Evolutionary conservation across 2,329 filamentous ascomycete genomes (phyloP).

Genomic region (Penicillium occitanis): DNA sequence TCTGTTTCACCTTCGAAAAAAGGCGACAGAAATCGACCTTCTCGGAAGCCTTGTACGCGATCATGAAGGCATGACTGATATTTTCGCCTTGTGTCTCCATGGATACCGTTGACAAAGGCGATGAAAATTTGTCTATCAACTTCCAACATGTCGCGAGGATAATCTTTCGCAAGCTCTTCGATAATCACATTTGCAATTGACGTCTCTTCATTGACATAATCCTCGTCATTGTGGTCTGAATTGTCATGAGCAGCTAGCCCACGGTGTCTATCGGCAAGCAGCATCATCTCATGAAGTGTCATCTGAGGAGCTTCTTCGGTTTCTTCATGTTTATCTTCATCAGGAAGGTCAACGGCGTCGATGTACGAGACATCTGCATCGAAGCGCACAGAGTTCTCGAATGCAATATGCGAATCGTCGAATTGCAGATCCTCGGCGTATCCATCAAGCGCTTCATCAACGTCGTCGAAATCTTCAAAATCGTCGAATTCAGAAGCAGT

Average conservation of each 20-base stretch:
- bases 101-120: conserved; percentile 46
- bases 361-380: conserved; percentile 37
- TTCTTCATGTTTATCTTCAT: conserved; percentile 30
- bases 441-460: conserved; percentile 28
- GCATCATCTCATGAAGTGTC: conserved; percentile 45
- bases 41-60: conserved; percentile 36
- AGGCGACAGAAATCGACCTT: conserved; percentile 33
- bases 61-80: conserved; percentile 37
- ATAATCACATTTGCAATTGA: conserved; percentile 24
- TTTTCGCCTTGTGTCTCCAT: conserved; percentile 34
- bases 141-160: conserved; percentile 39
- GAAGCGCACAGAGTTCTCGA: conserved; percentile 39
- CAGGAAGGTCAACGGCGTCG: conserved; percentile 27
- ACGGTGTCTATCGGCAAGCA: conserved; percentile 29
- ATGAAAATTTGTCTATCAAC: conserved; percentile 41
- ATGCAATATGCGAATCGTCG: conserved; percentile 40
- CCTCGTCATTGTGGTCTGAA: conserved; percentile 19
- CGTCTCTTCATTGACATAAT: conserved; percentile 24
- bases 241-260: not conserved
- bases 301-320: conserved; percentile 27
- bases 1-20: conserved; percentile 35
- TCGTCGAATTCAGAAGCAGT: conserved; percentile 15
- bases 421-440: conserved; percentile 33
- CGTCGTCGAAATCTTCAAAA: conserved; percentile 28
- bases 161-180: conserved; percentile 27